Base-by-base conservation (phyloP, 768 basidiomycete genomes). In the Agaricus sinodeliciosus region DNA sequence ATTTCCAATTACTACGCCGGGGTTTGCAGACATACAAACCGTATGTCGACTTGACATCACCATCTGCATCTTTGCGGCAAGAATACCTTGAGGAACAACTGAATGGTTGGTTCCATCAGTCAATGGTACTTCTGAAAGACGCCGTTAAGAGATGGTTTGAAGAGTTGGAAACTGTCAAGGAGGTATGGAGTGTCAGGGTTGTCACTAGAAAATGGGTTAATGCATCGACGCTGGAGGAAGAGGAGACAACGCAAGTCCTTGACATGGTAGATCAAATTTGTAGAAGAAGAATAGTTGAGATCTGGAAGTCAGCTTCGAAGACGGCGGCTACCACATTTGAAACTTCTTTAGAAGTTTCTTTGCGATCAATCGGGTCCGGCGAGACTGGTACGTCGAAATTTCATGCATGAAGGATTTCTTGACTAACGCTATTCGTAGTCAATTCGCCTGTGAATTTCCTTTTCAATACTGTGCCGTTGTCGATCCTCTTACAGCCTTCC, bases 11-110 rank as follows among this genome's bases (percentile, higher is more conserved):
- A 49, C 77, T 97, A 0, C 91, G 93, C 0, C 62, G 73, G 1
- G 77, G 72, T 54, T 77, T 97, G 55, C 78, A 77, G 58, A 76
- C 79, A 4, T 96, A 94, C 67, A 89, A 84, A 60, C 94, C 94
- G 8, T 94, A 90, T 65, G 79, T 95, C 55, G 86, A 93, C 60
- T 68, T 84, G 5, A 70, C 74, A 8, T 82, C 88, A 0, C 65
- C 80, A 0, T 79, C 81, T 3, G 74, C 82, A 15, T 71, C 72
- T 2, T 65, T 84, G 19, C 65, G 78, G 3, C 72, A 71, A 41
- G 59, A 65, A 0, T 63, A 71, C 22, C 68, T 87, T 44, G 57
- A 64, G 16, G 63, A 71, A 15, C 80, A 75, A 51, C 65, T 91
- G 11, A 63, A 70, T 4, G 72, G 72, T 35, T 94, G 91, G 90